A percentile compares a stretch with the other conserved stretches of the same genome.
Evolutionary conservation across 179 eudicot genomes (phyloP).

Genomic region (Drosera spatulata): DNA sequence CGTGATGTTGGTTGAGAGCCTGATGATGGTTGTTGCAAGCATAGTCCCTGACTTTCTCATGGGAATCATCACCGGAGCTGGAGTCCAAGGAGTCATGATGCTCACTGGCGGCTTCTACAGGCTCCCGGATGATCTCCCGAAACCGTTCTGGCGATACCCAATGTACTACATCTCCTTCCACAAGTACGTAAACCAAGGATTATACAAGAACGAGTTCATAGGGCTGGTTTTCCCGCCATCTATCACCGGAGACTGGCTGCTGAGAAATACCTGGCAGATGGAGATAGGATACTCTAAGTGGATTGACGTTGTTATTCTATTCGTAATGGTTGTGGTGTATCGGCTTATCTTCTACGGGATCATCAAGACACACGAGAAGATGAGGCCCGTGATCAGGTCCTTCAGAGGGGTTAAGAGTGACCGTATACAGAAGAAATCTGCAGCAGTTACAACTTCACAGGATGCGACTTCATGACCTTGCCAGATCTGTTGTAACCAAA

Average conservation of each 20-base stretch:
- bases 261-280: constrained; percentile 39
- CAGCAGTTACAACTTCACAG: too few relatives aligned
- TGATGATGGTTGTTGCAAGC: constrained; percentile 57
- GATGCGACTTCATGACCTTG: too few relatives aligned
- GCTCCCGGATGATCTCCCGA: constrained; percentile 49
- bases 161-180: constrained; percentile 56
- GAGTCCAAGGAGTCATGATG: constrained; percentile 59
- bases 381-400: constrained; percentile 21
- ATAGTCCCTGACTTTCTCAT: constrained; percentile 51
- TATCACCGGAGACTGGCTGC: constrained; percentile 29
- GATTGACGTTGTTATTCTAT: constrained; percentile 45
- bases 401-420: too few relatives aligned
- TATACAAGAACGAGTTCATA: constrained; percentile 60
- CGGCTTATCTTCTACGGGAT: constrained; percentile 40
- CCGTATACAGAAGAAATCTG: too few relatives aligned
- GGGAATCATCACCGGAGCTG: constrained; percentile 58
- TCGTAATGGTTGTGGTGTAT: constrained; percentile 53
- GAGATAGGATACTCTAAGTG: constrained; percentile 67
- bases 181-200: constrained; percentile 45
- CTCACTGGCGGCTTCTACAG: constrained; percentile 53
- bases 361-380: constrained; percentile 27
- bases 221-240: constrained; percentile 27
- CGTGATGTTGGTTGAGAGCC: constrained; percentile 55
- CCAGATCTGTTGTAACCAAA: too few relatives aligned
- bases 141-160: constrained; percentile 54